phyloP scores from a whole-genome alignment of 768 basidiomycete genomes.

The Russula dissimulans region DNA sequence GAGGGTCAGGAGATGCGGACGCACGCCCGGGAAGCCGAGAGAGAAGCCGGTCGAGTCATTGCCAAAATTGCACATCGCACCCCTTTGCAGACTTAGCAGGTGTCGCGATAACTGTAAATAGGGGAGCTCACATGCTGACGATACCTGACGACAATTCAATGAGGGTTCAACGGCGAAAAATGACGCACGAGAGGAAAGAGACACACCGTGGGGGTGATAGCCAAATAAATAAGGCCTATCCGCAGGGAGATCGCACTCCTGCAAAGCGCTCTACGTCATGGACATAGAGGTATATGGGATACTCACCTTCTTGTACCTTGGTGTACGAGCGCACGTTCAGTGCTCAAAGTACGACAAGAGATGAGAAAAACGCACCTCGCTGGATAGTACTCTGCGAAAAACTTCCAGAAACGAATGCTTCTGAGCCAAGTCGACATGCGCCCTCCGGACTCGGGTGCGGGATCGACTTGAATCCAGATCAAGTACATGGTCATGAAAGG shows the following conservation, averaged over 20 bases:
- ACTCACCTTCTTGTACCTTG: conserved; percentile 36
- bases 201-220: conserved; percentile 91
- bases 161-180: not conserved
- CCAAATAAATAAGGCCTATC: conserved; percentile 95
- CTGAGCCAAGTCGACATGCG: conserved; percentile 70
- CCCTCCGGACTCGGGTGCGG: conserved; percentile 64
- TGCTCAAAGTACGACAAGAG: not conserved
- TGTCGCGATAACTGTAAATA: not conserved
- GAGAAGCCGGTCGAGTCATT: conserved; percentile 97
- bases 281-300: not conserved
- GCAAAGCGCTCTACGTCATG: not conserved
- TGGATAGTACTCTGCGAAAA: conserved; percentile 90
- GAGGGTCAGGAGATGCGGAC: conserved; percentile 87
- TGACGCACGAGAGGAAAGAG: not conserved
- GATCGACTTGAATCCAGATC: conserved; percentile 74
- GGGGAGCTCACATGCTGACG: conserved; percentile 78
- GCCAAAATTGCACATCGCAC: conserved; percentile 90
- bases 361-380: conserved; percentile 54
- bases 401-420: conserved; percentile 63
- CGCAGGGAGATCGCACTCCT: conserved; percentile 88
- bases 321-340: not conserved
- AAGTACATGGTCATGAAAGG: conserved; percentile 69
- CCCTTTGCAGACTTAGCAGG: conserved; percentile 40
- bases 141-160: conserved; percentile 48
- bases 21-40: conserved; percentile 78